phyloP scores from a whole-genome alignment of 1,284 basidiomycete genomes.

The Ceratorhiza oryzae-sativae region DNA sequence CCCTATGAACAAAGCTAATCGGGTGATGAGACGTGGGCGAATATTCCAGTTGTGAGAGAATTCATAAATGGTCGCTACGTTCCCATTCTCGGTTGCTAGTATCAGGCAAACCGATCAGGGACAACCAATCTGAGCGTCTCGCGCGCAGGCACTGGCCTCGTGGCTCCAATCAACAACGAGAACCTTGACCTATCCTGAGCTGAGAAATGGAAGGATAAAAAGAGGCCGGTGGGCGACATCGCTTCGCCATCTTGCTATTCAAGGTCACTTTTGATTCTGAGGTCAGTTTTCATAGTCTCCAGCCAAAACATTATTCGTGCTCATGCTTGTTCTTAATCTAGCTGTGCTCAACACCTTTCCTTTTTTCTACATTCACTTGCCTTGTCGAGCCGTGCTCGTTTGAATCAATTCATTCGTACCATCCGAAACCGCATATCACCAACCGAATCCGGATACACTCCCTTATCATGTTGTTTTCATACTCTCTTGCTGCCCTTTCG shows the following conservation, averaged over 20 bases:
- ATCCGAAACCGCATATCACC: neutral
- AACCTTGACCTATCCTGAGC: neutral
- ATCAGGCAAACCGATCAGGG: neutral
- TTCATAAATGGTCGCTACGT: conserved; percentile 1
- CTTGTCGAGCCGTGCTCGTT: conserved; percentile 33
- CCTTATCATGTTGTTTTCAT: conserved; percentile 13
- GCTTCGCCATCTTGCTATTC: conserved; percentile 19
- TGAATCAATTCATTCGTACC: neutral
- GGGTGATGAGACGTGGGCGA: neutral
- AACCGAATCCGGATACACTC: neutral
- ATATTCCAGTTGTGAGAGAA: neutral
- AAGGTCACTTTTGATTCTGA: conserved; percentile 22
- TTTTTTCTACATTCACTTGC: conserved; percentile 23
- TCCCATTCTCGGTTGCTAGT: neutral
- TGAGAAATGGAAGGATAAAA: neutral
- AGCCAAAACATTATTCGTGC: neutral
- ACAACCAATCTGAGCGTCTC: neutral
- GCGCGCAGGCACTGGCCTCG: neutral
- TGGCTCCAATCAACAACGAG: conserved; percentile 1
- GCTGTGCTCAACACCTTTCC: conserved; percentile 33
- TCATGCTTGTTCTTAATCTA: neutral
- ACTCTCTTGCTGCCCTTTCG: conserved; percentile 13
- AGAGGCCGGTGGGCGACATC: neutral
- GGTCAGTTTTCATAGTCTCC: neutral
- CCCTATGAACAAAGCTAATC: neutral